These are phyloP conservation scores for Globisporangium orthogonon DNA, from an alignment of 352 stramenopile genomes.

Conservation along the genomic window DNA sequence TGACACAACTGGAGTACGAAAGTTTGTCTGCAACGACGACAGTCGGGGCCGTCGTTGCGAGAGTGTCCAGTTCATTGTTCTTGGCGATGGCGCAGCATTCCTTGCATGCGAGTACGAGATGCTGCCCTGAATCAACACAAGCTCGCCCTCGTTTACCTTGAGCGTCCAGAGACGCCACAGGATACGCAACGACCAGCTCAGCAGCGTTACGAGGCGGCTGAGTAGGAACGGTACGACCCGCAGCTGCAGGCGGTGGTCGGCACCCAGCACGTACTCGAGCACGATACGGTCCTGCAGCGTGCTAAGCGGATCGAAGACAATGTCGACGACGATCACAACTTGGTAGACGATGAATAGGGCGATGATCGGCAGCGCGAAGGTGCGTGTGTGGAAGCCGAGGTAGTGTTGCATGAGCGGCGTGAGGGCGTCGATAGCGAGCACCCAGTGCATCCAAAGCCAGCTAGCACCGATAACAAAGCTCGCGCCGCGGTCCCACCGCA, in stretches of 20 bases:
- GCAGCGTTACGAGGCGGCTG: constrained; percentile 1
- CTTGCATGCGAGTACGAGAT: constrained; percentile 1
- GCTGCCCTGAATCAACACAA: constrained; percentile 10
- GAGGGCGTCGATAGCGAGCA: constrained; percentile 22
- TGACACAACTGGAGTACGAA: not conserved
- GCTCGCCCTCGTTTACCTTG: constrained; percentile 2
- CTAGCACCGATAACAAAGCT: constrained; percentile 9
- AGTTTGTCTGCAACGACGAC: not conserved
- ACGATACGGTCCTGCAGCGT: constrained; percentile 5
- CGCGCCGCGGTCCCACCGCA: constrained; percentile 17
- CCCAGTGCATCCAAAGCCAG: constrained; percentile 27
- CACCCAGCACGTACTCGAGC: not conserved
- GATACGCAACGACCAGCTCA: constrained; percentile 9
- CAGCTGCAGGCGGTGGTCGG: constrained; percentile 2
- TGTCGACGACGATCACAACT: constrained; percentile 1
- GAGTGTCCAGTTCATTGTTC: not conserved
- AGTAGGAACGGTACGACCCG: constrained; percentile 7
- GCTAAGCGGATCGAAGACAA: not conserved
- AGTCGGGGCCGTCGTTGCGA: not conserved
- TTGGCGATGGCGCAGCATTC: not conserved
- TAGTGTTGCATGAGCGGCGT: constrained; percentile 2
- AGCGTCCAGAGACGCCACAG: constrained; percentile 8
- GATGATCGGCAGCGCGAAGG: constrained; percentile 1
- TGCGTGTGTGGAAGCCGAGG: constrained; percentile 3
- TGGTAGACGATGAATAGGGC: constrained; percentile 5